Percentiles rank a stretch among this genome's conserved stretches.
These are phyloP conservation scores for Saccharomyces eubayanus DNA, from an alignment of 805 yeast species.

Conservation along the genomic window DNA sequence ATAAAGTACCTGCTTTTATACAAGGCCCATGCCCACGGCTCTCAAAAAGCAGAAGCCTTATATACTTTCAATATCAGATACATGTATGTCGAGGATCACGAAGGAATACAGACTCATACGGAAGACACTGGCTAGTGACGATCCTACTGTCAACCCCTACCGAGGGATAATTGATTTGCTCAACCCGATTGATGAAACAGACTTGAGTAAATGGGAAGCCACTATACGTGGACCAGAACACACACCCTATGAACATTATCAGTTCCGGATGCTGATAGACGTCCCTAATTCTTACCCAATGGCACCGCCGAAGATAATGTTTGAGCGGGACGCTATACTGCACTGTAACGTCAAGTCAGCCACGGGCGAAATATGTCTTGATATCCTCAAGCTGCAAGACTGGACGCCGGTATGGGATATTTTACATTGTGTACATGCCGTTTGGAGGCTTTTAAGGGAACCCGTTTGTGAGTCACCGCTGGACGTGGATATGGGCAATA, in stretches of 20 bases:
- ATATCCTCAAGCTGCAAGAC: conserved; percentile 42
- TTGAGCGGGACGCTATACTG: conserved; percentile 33
- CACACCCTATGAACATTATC: conserved; percentile 45
- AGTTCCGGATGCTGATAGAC: conserved; percentile 42
- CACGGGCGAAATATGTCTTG: conserved; percentile 66
- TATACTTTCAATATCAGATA: neutral
- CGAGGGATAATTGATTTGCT: conserved; percentile 31
- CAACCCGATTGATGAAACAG: conserved; percentile 37
- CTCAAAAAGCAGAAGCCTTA: neutral
- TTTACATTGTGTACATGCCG: conserved; percentile 46
- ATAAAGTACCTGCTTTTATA: neutral
- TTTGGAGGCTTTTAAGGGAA: conserved; percentile 46
- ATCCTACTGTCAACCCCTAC: neutral
- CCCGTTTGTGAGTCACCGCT: conserved; percentile 70
- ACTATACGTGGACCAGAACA: conserved; percentile 43
- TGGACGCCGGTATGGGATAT: conserved; percentile 78
- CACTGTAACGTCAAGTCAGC: conserved; percentile 44
- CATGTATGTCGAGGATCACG: conserved; percentile 12
- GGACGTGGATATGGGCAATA: conserved; percentile 59
- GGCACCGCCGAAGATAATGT: conserved; percentile 48
- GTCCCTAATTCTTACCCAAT: conserved; percentile 47
- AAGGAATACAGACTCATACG: conserved; percentile 16
- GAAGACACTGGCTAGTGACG: neutral
- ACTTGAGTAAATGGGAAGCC: conserved; percentile 46
- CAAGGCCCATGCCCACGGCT: neutral